Conservation (phyloP, 2,329 filamentous ascomycete species). For the Xylaria sp. region DNA sequence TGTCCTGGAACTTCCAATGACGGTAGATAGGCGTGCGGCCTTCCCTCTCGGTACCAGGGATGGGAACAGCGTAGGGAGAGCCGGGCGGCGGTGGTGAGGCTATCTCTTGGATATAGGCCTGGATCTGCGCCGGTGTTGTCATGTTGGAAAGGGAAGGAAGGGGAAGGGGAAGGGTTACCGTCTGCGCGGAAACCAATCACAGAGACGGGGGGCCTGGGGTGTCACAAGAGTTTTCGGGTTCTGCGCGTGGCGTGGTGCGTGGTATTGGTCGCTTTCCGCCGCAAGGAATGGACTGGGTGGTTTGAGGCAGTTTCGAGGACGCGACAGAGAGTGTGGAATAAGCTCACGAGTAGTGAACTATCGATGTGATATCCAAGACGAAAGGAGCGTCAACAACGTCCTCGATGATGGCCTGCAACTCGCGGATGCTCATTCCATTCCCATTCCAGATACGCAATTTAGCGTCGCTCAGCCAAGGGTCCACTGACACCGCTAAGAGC, state of each 20-base stretch:
- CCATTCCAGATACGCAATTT: constrained; percentile 15
- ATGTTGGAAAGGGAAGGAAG: constrained; percentile 28
- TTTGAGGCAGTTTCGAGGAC: neutral
- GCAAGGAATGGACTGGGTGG: neutral
- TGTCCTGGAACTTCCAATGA: constrained; percentile 80
- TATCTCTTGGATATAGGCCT: constrained; percentile 63
- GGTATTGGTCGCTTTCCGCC: neutral
- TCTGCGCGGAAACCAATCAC: constrained; percentile 24
- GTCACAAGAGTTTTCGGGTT: constrained; percentile 9
- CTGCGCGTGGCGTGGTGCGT: neutral
- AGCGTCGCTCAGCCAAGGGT: constrained; percentile 16
- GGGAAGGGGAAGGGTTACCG: neutral
- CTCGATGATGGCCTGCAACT: neutral
- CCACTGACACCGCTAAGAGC: constrained; percentile 27
- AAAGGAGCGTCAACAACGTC: neutral
- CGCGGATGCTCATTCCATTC: neutral
- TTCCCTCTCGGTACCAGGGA: constrained; percentile 78
- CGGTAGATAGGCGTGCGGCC: constrained; percentile 82
- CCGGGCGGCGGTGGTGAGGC: constrained; percentile 74
- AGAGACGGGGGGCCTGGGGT: constrained; percentile 20
- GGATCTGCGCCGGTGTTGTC: constrained; percentile 49
- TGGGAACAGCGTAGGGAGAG: constrained; percentile 78
- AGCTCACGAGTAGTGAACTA: neutral
- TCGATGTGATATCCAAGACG: neutral
- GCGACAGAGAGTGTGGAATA: neutral